Evolutionary conservation across 495 filamentous ascomycete genomes (phyloP).

Genomic region (Parachaetomium inaequale): DNA sequence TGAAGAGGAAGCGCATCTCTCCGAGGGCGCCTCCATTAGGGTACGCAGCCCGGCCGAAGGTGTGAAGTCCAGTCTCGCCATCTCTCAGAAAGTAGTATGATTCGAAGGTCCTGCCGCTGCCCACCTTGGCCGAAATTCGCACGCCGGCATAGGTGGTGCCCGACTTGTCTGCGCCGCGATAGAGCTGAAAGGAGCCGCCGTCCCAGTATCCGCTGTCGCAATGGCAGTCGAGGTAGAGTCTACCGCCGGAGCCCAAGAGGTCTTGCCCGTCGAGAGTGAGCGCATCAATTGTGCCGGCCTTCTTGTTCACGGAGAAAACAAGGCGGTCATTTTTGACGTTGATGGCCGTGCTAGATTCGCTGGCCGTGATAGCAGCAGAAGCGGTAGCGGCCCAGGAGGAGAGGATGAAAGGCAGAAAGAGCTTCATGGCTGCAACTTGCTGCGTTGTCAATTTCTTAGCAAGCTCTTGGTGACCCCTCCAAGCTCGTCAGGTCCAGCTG

Average conservation of each 20-base stretch:
- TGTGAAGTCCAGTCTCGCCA: slow-evolving; percentile 6
- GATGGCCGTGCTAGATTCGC: background rate
- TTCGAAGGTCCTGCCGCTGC: background rate
- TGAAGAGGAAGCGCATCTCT: slow-evolving; percentile 7
- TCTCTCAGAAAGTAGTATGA: slow-evolving; percentile 5
- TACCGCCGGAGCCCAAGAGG: background rate
- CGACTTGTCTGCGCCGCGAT: background rate
- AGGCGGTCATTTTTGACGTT: background rate
- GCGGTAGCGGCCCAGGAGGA: background rate
- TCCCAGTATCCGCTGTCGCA: slow-evolving; percentile 9
- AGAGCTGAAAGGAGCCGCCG: slow-evolving; percentile 2
- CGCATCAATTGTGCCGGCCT: background rate
- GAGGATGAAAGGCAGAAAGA: background rate
- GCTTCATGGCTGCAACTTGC: background rate
- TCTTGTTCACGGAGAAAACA: background rate
- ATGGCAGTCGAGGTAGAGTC: slow-evolving; percentile 4
- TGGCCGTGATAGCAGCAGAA: background rate
- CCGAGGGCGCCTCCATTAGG: slow-evolving; percentile 1
- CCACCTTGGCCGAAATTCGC: slow-evolving; percentile 1
- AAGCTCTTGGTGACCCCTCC: background rate
- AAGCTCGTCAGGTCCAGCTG: too few species aligned
- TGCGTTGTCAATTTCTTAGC: background rate
- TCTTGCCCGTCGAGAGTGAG: slow-evolving; percentile 2
- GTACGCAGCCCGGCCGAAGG: background rate
- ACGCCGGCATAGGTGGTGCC: background rate